Evolutionary conservation across 2,329 filamentous ascomycete species (phyloP).

Genomic region (Pseudohalonectria lignicola): DNA sequence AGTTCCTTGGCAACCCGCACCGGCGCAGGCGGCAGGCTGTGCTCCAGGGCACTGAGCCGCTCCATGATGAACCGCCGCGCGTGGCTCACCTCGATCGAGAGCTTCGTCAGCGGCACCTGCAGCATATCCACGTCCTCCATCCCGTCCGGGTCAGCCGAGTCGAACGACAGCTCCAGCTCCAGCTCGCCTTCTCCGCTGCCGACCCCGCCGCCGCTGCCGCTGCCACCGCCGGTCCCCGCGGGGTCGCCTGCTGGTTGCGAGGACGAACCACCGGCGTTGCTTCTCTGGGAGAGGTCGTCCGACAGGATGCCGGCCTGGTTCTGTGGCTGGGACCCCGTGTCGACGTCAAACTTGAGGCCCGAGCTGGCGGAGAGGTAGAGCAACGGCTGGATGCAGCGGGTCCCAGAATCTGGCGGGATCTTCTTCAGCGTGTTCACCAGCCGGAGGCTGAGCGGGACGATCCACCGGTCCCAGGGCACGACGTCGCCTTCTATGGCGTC

Average conservation of each 20-base stretch:
- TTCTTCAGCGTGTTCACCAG: constrained; percentile 6
- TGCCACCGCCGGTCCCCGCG: not conserved
- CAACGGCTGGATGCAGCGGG: constrained; percentile 13
- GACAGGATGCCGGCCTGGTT: not conserved
- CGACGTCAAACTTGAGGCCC: constrained; percentile 5
- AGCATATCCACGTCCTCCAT: not conserved
- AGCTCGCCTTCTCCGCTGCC: not conserved
- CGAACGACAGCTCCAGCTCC: not conserved
- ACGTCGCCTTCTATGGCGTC: not conserved
- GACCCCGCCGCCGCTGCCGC: too few species aligned
- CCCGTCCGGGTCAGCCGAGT: not conserved
- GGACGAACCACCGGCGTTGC: not conserved
- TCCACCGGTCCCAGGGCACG: constrained; percentile 4
- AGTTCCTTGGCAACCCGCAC: constrained; percentile 24
- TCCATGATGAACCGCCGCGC: constrained; percentile 23
- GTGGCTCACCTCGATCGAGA: constrained; percentile 14
- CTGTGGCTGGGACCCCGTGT: not conserved
- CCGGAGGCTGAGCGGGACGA: constrained; percentile 7
- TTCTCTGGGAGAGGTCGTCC: not conserved
- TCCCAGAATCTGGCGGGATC: constrained; percentile 10
- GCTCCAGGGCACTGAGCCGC: constrained; percentile 22
- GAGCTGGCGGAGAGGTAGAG: constrained; percentile 11
- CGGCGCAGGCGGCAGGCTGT: constrained; percentile 24
- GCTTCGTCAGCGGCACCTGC: constrained; percentile 1
- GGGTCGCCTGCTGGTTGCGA: too few species aligned